Percentiles rank a stretch among this genome's conserved stretches.
These are phyloP conservation scores for Lycium ferocissimum DNA, from an alignment of 257 asterid genomes.

Conservation along the genomic window DNA sequence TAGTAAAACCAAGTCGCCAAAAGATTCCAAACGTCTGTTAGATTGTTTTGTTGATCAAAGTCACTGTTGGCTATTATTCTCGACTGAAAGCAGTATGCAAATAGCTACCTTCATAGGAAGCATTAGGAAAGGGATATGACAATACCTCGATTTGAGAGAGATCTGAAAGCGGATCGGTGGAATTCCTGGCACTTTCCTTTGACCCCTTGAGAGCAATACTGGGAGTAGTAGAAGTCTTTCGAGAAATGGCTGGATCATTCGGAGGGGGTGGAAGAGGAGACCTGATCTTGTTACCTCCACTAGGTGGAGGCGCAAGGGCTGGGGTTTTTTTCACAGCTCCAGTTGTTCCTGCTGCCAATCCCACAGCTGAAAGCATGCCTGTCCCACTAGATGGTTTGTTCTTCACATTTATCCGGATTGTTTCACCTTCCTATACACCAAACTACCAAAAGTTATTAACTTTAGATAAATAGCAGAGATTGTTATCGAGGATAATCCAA, in stretches of 20 bases:
- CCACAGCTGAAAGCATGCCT: slow-evolving; percentile 92
- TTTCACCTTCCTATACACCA: slow-evolving; percentile 88
- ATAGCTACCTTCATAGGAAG: not conserved
- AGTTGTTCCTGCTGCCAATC: slow-evolving; percentile 58
- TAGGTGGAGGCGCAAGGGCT: slow-evolving; percentile 86
- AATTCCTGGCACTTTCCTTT: slow-evolving; percentile 52
- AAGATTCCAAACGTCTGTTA: not conserved
- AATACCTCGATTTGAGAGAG: slow-evolving; percentile 87
- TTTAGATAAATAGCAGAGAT: not conserved
- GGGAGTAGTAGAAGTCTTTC: slow-evolving; percentile 48
- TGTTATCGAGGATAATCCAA: not conserved
- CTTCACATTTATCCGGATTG: slow-evolving; percentile 87
- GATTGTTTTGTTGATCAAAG: not conserved
- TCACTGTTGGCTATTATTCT: not conserved
- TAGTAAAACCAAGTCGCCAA: not conserved
- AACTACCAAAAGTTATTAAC: slow-evolving; percentile 29
- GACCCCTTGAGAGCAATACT: slow-evolving; percentile 46
- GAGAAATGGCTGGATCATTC: slow-evolving; percentile 67
- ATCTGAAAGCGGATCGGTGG: slow-evolving; percentile 69
- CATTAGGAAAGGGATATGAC: not conserved
- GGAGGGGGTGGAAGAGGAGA: slow-evolving; percentile 98
- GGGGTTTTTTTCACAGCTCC: slow-evolving; percentile 66
- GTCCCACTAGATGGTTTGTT: slow-evolving; percentile 82
- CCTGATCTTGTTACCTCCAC: slow-evolving; percentile 67
- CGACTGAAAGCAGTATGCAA: not conserved